Evolutionary conservation across 768 basidiomycete genomes (phyloP), one percentile per base, ranked within the genome.

Genomic region (Lentinula edodes): DNA sequence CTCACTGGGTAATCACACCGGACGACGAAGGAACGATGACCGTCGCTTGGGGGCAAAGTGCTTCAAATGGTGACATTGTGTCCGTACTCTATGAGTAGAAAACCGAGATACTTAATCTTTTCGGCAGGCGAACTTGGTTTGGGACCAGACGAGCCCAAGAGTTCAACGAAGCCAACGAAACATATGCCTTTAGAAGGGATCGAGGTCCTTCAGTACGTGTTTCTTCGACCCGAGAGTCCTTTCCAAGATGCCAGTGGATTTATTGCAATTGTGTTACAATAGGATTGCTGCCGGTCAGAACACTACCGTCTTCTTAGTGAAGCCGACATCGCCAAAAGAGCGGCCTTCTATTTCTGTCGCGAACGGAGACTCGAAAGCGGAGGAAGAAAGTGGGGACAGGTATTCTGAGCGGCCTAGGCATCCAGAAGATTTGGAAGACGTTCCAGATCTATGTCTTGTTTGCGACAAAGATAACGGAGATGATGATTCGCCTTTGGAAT

Each of bases 211-310:
- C 80, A 84, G 91, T 91, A 66, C 61, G 84, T 43, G 6, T 45
- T 35, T 7, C 20, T 28, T 51, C 23, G 5, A 53, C 16, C 62
- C 23, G 34, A 32, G 10, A 48, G 38, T 15, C 28, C 41, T 53
- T 50, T 18, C 20, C 9, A 48, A 9, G 23, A 13, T 48, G 46
- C 18, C 23, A n/a, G 46, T 8, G 20, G n/a, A 48, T 56, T 13
- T 18, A 28, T 38, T 42, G 38, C 34, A 28, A 28, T 16, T 52
- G 4, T 8, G 15, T 34, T 38, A 23, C 13, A 46, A 18, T 66
- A 95, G 92, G 59, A 79, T 98, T 61, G 90, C 89, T 0, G 88
- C 90, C 0, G 92, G 90, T 15, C 93, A 95, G 66, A 91, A 92
- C 68, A 93, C 91, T 35, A 93, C 92, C 0, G 74, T 91, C 63